Evolutionary conservation across 371 early-diverging fungal genomes (phyloP).

Genomic region (Syncephalastrum monosporum): DNA sequence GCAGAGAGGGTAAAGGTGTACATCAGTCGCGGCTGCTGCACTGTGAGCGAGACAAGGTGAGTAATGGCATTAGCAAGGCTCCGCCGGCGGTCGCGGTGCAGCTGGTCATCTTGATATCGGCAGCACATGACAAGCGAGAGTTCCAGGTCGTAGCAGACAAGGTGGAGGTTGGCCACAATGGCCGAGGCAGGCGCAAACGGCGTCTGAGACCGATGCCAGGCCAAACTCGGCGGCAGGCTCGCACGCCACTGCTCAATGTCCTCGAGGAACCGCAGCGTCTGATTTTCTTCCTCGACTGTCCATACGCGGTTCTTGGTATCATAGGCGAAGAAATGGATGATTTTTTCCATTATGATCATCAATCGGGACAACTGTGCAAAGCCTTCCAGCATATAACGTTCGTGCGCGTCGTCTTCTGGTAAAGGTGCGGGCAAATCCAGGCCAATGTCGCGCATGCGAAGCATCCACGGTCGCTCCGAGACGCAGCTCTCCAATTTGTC

Average conservation of each 20-base stretch:
- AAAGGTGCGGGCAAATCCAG: constrained; percentile 37
- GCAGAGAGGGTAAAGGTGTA: constrained; percentile 36
- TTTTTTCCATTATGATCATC: constrained; percentile 40
- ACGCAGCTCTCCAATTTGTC: constrained; percentile 43
- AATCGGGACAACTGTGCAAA: constrained; percentile 39
- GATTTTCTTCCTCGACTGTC: constrained; percentile 39
- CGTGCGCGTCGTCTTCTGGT: constrained; percentile 41
- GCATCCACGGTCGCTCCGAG: constrained; percentile 43
- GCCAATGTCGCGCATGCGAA: constrained; percentile 27
- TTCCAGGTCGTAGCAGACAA: constrained; percentile 39
- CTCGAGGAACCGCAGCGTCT: constrained; percentile 33
- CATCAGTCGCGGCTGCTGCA: constrained; percentile 35
- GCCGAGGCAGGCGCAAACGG: constrained; percentile 28
- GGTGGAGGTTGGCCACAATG: constrained; percentile 34
- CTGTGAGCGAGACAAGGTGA: constrained; percentile 34
- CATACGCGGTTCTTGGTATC: constrained; percentile 30
- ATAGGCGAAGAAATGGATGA: constrained; percentile 33
- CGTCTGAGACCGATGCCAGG: constrained; percentile 20
- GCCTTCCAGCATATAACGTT: constrained; percentile 28
- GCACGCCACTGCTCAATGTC: constrained; percentile 39
- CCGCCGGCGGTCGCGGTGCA: constrained; percentile 33
- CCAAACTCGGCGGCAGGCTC: constrained; percentile 26
- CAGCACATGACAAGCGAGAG: constrained; percentile 44
- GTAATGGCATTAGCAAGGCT: constrained; percentile 43
- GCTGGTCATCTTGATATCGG: constrained; percentile 37